Evolutionary conservation across 805 yeast genomes (phyloP).

Genomic region (Scheffersomyces lignosus): DNA sequence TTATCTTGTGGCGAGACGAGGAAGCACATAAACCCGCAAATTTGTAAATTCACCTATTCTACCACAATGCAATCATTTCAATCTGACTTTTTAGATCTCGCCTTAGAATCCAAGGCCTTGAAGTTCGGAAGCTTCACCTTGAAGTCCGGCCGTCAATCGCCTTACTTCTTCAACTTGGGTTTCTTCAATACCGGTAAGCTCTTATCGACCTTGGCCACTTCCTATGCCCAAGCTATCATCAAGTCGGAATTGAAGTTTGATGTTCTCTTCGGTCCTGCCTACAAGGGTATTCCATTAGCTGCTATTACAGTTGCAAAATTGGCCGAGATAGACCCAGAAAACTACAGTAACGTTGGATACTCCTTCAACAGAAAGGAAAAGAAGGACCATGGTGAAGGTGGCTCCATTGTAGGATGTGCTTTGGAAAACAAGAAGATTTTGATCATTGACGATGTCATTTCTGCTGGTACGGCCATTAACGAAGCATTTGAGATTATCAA

Average conservation of each 20-base stretch:
- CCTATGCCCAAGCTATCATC: constrained; percentile 88
- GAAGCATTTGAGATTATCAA: constrained; percentile 86
- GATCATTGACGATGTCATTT: constrained; percentile 95
- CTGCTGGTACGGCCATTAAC: constrained; percentile 97
- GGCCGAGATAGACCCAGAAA: constrained; percentile 84
- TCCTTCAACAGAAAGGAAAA: constrained; percentile 96
- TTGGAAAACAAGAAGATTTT: constrained; percentile 71
- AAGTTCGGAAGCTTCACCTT: constrained; percentile 87
- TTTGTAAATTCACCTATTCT: not conserved
- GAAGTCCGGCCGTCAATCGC: constrained; percentile 92
- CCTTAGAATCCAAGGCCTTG: constrained; percentile 78
- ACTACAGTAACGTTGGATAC: constrained; percentile 72
- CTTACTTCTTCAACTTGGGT: constrained; percentile 95
- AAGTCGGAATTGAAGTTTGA: constrained; percentile 82
- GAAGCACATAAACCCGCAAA: not conserved
- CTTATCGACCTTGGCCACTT: constrained; percentile 76
- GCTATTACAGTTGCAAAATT: constrained; percentile 91
- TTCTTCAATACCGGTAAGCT: constrained; percentile 78
- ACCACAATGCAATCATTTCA: constrained; percentile 48
- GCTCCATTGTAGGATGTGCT: constrained; percentile 83
- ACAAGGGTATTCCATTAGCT: constrained; percentile 94
- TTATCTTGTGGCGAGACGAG: not conserved
- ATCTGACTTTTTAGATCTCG: constrained; percentile 72
- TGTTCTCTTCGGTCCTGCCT: constrained; percentile 94
- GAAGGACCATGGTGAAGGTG: constrained; percentile 99